A percentile compares a stretch with the other conserved stretches of the same genome.
phyloP scores from a whole-genome alignment of 2,329 filamentous ascomycete genomes.

The Didymella keratinophila region DNA sequence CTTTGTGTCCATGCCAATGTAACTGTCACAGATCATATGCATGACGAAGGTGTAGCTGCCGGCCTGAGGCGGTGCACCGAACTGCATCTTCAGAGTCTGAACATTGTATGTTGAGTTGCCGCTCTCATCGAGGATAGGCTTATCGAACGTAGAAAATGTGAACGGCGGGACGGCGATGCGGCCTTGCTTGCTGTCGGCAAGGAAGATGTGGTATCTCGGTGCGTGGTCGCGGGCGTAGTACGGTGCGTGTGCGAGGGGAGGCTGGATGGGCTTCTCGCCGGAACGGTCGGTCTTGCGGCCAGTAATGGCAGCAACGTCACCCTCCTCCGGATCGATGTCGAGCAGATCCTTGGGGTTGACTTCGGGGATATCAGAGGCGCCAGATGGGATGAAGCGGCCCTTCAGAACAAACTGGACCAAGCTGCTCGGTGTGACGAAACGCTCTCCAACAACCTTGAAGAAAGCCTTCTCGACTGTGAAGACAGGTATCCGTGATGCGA shows the following conservation, averaged over 20 bases:
- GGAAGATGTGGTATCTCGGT: conserved; percentile 92
- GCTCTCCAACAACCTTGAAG: conserved; percentile 98
- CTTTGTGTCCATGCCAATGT: conserved; percentile 92
- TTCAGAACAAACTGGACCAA: conserved; percentile 95
- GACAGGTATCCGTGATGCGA: conserved; percentile 84
- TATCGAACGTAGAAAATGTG: conserved; percentile 91
- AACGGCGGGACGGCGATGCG: conserved; percentile 97
- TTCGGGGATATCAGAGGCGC: conserved; percentile 75
- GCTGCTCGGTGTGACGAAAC: conserved; percentile 88
- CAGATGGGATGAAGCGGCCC: conserved; percentile 90
- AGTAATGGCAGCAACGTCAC: conserved; percentile 84
- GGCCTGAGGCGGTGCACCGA: conserved; percentile 89
- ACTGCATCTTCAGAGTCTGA: conserved; percentile 96
- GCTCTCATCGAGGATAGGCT: conserved; percentile 79
- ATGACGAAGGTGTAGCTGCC: conserved; percentile 95
- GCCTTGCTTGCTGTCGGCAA: conserved; percentile 91
- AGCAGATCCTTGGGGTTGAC: conserved; percentile 82
- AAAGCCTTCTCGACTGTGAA: conserved; percentile 90
- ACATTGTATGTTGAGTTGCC: conserved; percentile 92
- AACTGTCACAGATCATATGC: conserved; percentile 93
- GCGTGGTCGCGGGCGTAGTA: conserved; percentile 89
- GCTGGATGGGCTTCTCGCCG: conserved; percentile 71
- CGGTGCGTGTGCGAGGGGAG: conserved; percentile 88
- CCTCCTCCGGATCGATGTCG: conserved; percentile 91
- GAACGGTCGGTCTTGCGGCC: conserved; percentile 75